Base-by-base conservation (phyloP, 257 asterid genomes). In the Scutellaria minor region DNA sequence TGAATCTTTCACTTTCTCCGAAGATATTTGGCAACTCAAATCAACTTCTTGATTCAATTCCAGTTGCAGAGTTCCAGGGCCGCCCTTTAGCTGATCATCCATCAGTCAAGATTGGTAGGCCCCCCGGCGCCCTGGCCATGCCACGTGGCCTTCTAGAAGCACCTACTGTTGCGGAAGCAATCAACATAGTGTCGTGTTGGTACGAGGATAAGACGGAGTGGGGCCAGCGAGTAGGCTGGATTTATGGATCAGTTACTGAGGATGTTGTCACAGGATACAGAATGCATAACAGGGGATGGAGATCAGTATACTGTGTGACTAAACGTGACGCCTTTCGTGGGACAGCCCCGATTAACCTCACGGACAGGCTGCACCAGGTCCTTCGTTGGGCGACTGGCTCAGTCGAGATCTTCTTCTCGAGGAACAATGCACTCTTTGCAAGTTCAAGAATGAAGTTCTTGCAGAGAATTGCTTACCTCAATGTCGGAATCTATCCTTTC, bases 331-430 rank as follows among this genome's bases (percentile, higher is more conserved):
- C 92, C 14, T 87, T 87, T 60, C 89, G 89, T 2, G 92, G 92
- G 68, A 84, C 89, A 0, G 92, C 92, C 14, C 89, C 89, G 7
- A 87, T 87, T 67, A 87, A 87, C 56, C 89, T 86, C 52, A 86
- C 91, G 1, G 91, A 86, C 50, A 72, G 91, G 76, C 91, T 86
- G 67, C 92, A 87, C 57, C 89, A 87, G 79, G 92, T 87, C 68
- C 92, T 87, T 10, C 88, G 92, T 0, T 87, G 90, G 90, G 93
- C 90, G 7, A 87, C 90, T 1, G 92, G 92, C 13, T 87, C 90
- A 0, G 92, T 87, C 2, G 92, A 87, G 65, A 87, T 87, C 46
- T 87, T 87, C 81, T 87, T 85, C 80, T 85, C 90, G 0, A 57
- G 88, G 9, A 87, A 87, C 77, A 87, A 87, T 3, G 93, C 93